phyloP scores from a whole-genome alignment of 2,329 filamentous ascomycete species.

The Ceratocystis colombiana region DNA sequence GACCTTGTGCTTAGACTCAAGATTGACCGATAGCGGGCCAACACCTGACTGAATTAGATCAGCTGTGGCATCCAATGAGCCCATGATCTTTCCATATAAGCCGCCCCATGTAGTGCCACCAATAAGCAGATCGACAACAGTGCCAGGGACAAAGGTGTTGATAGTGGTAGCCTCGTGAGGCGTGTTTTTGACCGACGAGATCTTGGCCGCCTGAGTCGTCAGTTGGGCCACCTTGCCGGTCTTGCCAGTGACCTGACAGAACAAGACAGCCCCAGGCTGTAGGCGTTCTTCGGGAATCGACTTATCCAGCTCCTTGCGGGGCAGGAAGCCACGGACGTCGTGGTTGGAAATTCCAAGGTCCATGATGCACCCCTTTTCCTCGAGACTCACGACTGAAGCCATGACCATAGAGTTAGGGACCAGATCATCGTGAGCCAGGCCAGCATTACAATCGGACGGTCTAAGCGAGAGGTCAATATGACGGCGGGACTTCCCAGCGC shows the following conservation, averaged over 20 bases:
- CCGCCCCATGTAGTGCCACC: slow-evolving; percentile 64
- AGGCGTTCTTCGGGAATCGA: slow-evolving; percentile 55
- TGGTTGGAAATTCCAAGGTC: slow-evolving; percentile 66
- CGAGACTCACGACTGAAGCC: slow-evolving; percentile 80
- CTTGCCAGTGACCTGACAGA: slow-evolving; percentile 70
- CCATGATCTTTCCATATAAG: slow-evolving; percentile 84
- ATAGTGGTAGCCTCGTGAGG: slow-evolving; percentile 74
- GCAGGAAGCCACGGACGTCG: slow-evolving; percentile 69
- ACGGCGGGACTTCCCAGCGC: slow-evolving; percentile 55
- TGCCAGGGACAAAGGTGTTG: slow-evolving; percentile 82
- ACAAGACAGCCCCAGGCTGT: slow-evolving; percentile 71
- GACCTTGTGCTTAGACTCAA: slow-evolving; percentile 69
- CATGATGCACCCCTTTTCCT: slow-evolving; percentile 93
- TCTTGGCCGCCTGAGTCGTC: slow-evolving; percentile 59
- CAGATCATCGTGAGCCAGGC: slow-evolving; percentile 61
- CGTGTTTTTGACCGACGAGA: slow-evolving; percentile 55
- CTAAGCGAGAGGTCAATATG: slow-evolving; percentile 80
- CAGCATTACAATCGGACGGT: slow-evolving; percentile 66
- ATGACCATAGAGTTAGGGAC: slow-evolving; percentile 70
- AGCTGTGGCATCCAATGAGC: slow-evolving; percentile 79
- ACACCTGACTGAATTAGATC: slow-evolving; percentile 82
- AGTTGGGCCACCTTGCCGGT: slow-evolving; percentile 81
- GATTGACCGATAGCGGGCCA: slow-evolving; percentile 56
- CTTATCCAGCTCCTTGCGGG: slow-evolving; percentile 67
- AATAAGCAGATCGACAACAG: slow-evolving; percentile 75